Conservation (phyloP, 2,329 filamentous ascomycete species). For the Chrysoporthe austroafricana region DNA sequence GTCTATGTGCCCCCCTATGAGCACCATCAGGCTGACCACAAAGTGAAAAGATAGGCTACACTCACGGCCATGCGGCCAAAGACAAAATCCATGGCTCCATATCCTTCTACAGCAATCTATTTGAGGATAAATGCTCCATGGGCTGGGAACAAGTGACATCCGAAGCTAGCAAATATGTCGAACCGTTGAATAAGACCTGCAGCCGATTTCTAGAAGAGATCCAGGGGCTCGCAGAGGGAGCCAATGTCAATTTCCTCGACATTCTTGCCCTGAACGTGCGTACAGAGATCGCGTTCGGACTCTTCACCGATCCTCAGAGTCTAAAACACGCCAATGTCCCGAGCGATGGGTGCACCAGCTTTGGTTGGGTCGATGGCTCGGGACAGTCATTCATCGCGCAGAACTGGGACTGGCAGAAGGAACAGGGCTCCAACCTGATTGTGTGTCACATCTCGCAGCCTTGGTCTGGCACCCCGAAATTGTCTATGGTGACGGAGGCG, state of each 20-base stretch:
- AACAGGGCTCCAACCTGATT: constrained; percentile 25
- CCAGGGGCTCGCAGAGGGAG: constrained; percentile 23
- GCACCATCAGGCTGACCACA: background rate
- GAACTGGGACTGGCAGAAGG: constrained; percentile 29
- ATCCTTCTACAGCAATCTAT: constrained; percentile 23
- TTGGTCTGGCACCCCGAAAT: constrained; percentile 29
- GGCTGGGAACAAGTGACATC: constrained; percentile 20
- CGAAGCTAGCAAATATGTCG: constrained; percentile 20
- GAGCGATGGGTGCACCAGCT: constrained; percentile 29
- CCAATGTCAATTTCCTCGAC: constrained; percentile 23
- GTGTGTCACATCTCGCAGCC: constrained; percentile 33
- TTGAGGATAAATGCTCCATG: constrained; percentile 22
- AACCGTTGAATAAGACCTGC: constrained; percentile 7
- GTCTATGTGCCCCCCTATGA: too few relatives aligned
- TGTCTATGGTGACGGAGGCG: constrained; percentile 50
- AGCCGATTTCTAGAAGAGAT: constrained; percentile 28
- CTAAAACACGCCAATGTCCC: constrained; percentile 5
- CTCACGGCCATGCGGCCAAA: constrained; percentile 22
- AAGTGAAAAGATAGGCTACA: constrained; percentile 20
- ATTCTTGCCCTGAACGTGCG: constrained; percentile 29
- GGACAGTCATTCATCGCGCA: constrained; percentile 23
- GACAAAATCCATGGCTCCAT: constrained; percentile 24
- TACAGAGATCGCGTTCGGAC: constrained; percentile 29
- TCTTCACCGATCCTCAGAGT: constrained; percentile 15
- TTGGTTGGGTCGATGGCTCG: constrained; percentile 10